Conservation (phyloP, 345 rosid genomes). For the Salix suchowensis region DNA sequence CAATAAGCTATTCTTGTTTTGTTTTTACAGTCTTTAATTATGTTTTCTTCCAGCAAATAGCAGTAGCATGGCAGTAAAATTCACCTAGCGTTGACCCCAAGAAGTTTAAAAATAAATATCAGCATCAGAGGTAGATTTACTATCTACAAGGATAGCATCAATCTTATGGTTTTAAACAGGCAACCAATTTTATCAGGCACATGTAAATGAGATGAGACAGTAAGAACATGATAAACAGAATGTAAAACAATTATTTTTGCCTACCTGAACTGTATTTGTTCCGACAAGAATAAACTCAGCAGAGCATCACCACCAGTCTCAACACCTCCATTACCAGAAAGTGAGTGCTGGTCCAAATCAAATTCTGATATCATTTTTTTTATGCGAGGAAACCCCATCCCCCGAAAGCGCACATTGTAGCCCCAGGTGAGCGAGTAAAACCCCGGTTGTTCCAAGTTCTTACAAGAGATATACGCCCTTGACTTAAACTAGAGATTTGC, state of each 20-base stretch:
- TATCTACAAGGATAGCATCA: neutral
- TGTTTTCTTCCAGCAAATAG: neutral
- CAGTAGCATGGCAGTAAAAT: neutral
- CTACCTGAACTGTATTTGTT: constrained; percentile 92
- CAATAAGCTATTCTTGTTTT: neutral
- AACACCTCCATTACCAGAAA: constrained; percentile 93
- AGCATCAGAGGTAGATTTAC: neutral
- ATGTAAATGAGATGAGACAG: neutral
- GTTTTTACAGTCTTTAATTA: neutral
- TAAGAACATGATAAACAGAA: neutral
- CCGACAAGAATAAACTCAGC: constrained; percentile 95
- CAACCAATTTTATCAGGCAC: neutral
- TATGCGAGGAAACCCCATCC: too few species aligned
- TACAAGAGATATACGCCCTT: too few species aligned
- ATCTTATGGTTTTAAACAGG: neutral
- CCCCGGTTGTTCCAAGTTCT: too few species aligned
- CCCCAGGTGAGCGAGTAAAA: too few species aligned
- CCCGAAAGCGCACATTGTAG: too few species aligned
- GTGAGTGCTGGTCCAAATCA: constrained; percentile 48
- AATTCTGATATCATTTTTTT: constrained; percentile 41
- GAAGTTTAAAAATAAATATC: neutral
- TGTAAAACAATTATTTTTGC: neutral
- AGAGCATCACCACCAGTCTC: constrained; percentile 90
- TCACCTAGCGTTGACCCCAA: neutral
- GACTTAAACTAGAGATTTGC: too few species aligned